Conservation (phyloP, 2,329 filamentous ascomycete genomes). For the Arthroderma sp. region DNA sequence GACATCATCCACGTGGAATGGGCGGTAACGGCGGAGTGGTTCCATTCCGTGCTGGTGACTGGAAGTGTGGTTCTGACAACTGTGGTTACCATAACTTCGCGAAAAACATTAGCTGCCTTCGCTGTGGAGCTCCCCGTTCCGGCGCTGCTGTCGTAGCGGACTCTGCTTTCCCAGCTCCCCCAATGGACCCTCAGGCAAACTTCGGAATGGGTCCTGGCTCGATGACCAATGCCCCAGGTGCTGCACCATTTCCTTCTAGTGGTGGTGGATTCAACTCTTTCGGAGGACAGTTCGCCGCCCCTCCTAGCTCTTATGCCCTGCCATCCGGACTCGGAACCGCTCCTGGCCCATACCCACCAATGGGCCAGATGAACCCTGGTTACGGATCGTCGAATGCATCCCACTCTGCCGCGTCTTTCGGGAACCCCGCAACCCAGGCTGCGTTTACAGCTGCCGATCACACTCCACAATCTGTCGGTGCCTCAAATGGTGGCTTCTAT, state of each 20-base stretch:
- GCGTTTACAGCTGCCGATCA: slow-evolving; percentile 85
- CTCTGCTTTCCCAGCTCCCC: slow-evolving; percentile 66
- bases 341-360: slow-evolving; percentile 56
- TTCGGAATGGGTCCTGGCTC: slow-evolving; percentile 71
- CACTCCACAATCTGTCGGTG: slow-evolving; percentile 61
- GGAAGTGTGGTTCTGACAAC: slow-evolving; percentile 96
- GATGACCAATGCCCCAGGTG: slow-evolving; percentile 68
- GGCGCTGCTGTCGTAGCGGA: slow-evolving; percentile 90
- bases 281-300: slow-evolving; percentile 71
- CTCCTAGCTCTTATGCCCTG: slow-evolving; percentile 73
- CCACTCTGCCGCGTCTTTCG: slow-evolving; percentile 76
- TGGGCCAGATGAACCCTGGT: slow-evolving; percentile 57
- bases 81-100: slow-evolving; percentile 99
- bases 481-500: slow-evolving; percentile 62
- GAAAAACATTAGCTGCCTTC: slow-evolving; percentile 95
- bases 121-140: slow-evolving; percentile 87
- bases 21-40: slow-evolving; percentile 70
- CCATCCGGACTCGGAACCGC: slow-evolving; percentile 73
- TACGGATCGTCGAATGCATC: slow-evolving; percentile 64
- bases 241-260: slow-evolving; percentile 59
- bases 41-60: slow-evolving; percentile 94
- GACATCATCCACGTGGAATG: slow-evolving; percentile 44
- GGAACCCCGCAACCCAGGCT: slow-evolving; percentile 84
- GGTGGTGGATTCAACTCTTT: slow-evolving; percentile 55
- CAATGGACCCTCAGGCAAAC: slow-evolving; percentile 72